phyloP scores from a whole-genome alignment of 2,329 filamentous ascomycete species.

The Niveomyces coronatus region DNA sequence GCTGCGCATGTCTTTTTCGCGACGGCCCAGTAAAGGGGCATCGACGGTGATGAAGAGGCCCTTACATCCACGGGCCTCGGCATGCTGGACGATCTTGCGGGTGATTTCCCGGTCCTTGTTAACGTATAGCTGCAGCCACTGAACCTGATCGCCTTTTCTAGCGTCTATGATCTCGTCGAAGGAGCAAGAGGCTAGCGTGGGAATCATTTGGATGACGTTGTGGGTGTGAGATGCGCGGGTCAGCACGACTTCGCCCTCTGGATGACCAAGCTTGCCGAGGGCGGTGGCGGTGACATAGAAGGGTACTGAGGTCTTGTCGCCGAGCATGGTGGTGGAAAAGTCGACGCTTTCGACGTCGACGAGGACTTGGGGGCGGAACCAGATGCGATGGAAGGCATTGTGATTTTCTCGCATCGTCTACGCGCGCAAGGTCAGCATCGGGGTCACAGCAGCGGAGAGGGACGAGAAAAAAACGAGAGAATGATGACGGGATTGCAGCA shows the following conservation, averaged over 20 bases:
- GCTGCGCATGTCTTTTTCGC: slow-evolving; percentile 95
- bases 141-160: slow-evolving; percentile 63
- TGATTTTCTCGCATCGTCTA: slow-evolving; percentile 94
- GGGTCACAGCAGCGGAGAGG: not conserved
- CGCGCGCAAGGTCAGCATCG: not conserved
- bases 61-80: slow-evolving; percentile 84
- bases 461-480: not conserved
- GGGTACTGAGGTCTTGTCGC: slow-evolving; percentile 70
- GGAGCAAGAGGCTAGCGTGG: slow-evolving; percentile 89
- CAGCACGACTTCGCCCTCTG: slow-evolving; percentile 86
- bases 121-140: slow-evolving; percentile 96
- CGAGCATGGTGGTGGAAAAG: slow-evolving; percentile 86
- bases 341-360: slow-evolving; percentile 85
- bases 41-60: slow-evolving; percentile 98
- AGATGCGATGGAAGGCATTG: slow-evolving; percentile 87
- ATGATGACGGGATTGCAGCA: not conserved
- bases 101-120: slow-evolving; percentile 94
- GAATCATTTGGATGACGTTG: slow-evolving; percentile 96
- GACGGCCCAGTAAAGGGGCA: slow-evolving; percentile 84
- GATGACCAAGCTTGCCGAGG: slow-evolving; percentile 86
- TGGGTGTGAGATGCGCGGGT: slow-evolving; percentile 77
- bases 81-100: slow-evolving; percentile 79
- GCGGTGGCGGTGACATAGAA: slow-evolving; percentile 97
- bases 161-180: slow-evolving; percentile 97
- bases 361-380: slow-evolving; percentile 87